These are phyloP conservation scores for Tripterygium wilfordii DNA, from an alignment of 177 flowering plant species.

Conservation along the genomic window DNA sequence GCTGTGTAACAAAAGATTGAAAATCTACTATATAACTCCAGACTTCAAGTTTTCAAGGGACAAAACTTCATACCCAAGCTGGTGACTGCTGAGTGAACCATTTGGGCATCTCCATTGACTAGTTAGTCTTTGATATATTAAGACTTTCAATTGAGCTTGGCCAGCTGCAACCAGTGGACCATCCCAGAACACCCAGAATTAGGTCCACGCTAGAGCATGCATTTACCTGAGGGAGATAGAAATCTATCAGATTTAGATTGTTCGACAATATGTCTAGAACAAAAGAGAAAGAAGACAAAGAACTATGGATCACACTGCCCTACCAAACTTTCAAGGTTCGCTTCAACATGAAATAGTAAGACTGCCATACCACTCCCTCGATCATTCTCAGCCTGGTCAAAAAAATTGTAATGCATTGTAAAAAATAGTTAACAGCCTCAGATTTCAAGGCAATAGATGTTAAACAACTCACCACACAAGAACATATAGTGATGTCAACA, in stretches of 20 bases:
- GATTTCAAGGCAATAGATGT: too few species aligned
- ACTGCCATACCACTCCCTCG: conserved; percentile 74
- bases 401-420: too few species aligned
- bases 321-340: conserved; percentile 70
- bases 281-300: too few species aligned
- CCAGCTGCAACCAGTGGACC: conserved; percentile 98
- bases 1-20: not conserved
- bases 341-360: conserved; percentile 83
- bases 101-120: not conserved
- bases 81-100: conserved; percentile 2
- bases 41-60: too few species aligned
- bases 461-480: conserved; percentile 88
- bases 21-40: not conserved
- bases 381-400: conserved; percentile 76
- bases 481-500: conserved; percentile 63
- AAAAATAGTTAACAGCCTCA: too few species aligned
- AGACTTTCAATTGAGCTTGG: conserved; percentile 36
- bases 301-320: too few species aligned
- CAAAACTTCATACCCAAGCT: conserved; percentile 40
- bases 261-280: too few species aligned
- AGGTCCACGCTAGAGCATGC: conserved; percentile 66
- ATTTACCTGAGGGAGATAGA: conserved; percentile 41
- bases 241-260: conserved; percentile 7
- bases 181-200: conserved; percentile 77
- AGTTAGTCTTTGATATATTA: conserved; percentile 50